Evolutionary conservation across 1,284 basidiomycete genomes (phyloP).

Genomic region (Ustilago loliicola): DNA sequence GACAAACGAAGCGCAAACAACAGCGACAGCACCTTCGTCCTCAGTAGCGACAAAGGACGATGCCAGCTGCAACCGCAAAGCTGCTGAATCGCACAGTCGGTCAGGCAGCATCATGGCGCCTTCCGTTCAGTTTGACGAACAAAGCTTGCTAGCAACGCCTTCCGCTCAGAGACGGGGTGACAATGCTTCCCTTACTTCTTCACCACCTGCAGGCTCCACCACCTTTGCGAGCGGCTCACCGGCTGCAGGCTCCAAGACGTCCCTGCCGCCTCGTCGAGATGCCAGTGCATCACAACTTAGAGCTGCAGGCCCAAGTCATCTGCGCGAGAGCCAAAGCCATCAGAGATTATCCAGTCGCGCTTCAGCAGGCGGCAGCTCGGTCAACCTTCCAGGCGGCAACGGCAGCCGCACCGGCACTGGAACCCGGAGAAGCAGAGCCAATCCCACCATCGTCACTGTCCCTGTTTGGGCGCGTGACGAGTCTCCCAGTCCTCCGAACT

Average conservation of each 20-base stretch:
- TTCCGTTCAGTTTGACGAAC: constrained; percentile 55
- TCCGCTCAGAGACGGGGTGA: constrained; percentile 33
- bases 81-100: constrained; percentile 24
- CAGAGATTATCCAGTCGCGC: constrained; percentile 25
- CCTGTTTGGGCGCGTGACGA: constrained; percentile 58
- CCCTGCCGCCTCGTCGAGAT: constrained; percentile 16
- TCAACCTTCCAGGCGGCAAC: constrained; percentile 6
- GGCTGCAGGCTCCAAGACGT: constrained; percentile 4
- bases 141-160: constrained; percentile 40
- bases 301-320: constrained; percentile 13
- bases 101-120: constrained; percentile 38
- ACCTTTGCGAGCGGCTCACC: constrained; percentile 20
- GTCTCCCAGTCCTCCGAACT: constrained; percentile 45
- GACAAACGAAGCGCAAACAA: constrained; percentile 2
- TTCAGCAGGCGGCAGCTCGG: constrained; percentile 35
- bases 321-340: constrained; percentile 27
- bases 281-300: constrained; percentile 13
- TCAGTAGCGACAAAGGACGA: constrained; percentile 27
- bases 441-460: constrained; percentile 46
- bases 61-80: constrained; percentile 24
- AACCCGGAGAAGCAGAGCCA: constrained; percentile 33
- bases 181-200: constrained; percentile 35
- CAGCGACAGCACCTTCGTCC: constrained; percentile 8
- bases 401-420: constrained; percentile 18
- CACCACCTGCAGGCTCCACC: constrained; percentile 21